These are phyloP conservation scores for Aristolochia californica DNA, from an alignment of 164 flowering plant genomes.

Conservation along the genomic window DNA sequence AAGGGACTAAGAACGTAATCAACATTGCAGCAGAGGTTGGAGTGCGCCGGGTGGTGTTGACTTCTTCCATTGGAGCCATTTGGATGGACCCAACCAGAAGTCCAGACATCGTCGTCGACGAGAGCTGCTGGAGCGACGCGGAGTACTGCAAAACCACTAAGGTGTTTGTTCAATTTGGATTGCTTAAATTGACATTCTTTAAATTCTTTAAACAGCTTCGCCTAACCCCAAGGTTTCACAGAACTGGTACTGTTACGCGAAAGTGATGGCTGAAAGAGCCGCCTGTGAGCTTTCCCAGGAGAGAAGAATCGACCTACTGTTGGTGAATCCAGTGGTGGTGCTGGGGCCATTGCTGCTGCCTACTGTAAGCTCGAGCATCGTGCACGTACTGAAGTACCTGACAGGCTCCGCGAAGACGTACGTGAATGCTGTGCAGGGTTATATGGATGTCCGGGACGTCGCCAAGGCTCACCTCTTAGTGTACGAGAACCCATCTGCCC, in stretches of 20 bases:
- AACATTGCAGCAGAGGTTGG: constrained; percentile 68
- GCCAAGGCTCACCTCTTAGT: constrained; percentile 75
- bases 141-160: constrained; percentile 91
- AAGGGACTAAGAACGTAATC: constrained; percentile 71
- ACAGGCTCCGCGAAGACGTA: constrained; percentile 86
- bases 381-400: constrained; percentile 73
- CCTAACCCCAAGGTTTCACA: no score
- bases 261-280: constrained; percentile 80
- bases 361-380: constrained; percentile 62
- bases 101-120: constrained; percentile 73
- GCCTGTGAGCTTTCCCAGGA: constrained; percentile 72
- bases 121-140: constrained; percentile 92
- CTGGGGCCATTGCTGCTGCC: constrained; percentile 75
- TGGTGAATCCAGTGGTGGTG: constrained; percentile 71
- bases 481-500: constrained; percentile 59
- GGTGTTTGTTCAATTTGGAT: no score
- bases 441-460: constrained; percentile 73
- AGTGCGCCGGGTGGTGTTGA: constrained; percentile 73
- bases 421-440: constrained; percentile 75
- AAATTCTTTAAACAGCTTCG: no score
- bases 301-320: constrained; percentile 71
- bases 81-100: constrained; percentile 78
- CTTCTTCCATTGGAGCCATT: constrained; percentile 86
- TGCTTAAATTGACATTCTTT: no score
- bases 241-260: constrained; percentile 98